Percentiles rank a stretch among this genome's conserved stretches.
Evolutionary conservation across 2,329 filamentous ascomycete genomes (phyloP).

Genomic region (Fusarium cicatricum): DNA sequence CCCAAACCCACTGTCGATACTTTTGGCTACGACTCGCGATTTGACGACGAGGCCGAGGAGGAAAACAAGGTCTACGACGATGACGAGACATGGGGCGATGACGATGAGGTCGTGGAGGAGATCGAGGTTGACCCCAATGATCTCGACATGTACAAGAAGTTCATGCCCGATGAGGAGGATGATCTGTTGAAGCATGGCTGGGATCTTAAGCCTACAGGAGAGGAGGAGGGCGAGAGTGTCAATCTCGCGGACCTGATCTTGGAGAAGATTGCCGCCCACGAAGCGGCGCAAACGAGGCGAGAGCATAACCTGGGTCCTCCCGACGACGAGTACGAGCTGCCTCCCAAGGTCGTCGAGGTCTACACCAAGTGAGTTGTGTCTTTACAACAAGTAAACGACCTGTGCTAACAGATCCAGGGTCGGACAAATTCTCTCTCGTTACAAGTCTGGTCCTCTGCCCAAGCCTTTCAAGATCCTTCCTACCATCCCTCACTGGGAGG

Average conservation of each 20-base stretch:
- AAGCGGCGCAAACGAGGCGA: slow-evolving; percentile 67
- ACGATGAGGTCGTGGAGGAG: slow-evolving; percentile 75
- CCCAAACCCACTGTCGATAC: slow-evolving; percentile 55
- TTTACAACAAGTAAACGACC: too few species aligned
- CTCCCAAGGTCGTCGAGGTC: slow-evolving; percentile 91
- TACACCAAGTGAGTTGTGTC: slow-evolving; percentile 76
- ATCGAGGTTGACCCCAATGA: slow-evolving; percentile 89
- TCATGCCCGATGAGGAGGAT: slow-evolving; percentile 77
- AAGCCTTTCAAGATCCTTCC: slow-evolving; percentile 98
- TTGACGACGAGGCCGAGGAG: slow-evolving; percentile 64
- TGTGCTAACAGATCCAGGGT: slow-evolving; percentile 61
- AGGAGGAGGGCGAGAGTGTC: slow-evolving; percentile 63
- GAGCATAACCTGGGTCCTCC: slow-evolving; percentile 58
- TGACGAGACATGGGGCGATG: slow-evolving; percentile 78
- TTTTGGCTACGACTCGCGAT: slow-evolving; percentile 84
- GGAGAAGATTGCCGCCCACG: slow-evolving; percentile 91
- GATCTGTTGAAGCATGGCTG: slow-evolving; percentile 75
- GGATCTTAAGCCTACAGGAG: slow-evolving; percentile 56
- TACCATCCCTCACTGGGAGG: slow-evolving; percentile 89
- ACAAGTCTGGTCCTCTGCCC: slow-evolving; percentile 94
- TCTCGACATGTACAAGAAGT: slow-evolving; percentile 89
- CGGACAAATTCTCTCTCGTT: slow-evolving; percentile 86
- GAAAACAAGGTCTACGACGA: slow-evolving; percentile 56
- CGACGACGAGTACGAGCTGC: slow-evolving; percentile 86
- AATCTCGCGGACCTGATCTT: slow-evolving; percentile 94